Conservation (phyloP, 2,329 filamentous ascomycete species). For the Calonectria hongkongensis region DNA sequence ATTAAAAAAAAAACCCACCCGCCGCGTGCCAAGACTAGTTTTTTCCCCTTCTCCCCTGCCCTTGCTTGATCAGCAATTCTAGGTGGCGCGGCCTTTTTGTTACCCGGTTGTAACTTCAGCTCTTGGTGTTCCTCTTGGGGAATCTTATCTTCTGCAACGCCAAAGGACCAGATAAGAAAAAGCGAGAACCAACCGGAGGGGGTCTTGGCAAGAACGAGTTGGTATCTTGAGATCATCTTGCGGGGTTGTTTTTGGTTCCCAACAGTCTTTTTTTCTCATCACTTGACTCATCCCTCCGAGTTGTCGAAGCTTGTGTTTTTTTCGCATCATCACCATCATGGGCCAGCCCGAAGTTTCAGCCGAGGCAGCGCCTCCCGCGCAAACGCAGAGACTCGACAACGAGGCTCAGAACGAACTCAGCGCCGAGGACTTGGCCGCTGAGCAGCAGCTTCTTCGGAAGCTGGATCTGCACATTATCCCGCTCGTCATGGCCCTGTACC, state of each 20-base stretch:
- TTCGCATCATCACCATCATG: slow-evolving; percentile 5
- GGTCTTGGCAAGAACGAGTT: slow-evolving; percentile 20
- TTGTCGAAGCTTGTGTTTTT: neutral
- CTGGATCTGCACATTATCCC: slow-evolving; percentile 79
- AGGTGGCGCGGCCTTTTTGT: slow-evolving; percentile 43
- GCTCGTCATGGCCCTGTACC: slow-evolving; percentile 80
- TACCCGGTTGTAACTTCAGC: neutral
- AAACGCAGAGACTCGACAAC: slow-evolving; percentile 45
- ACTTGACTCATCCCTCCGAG: neutral
- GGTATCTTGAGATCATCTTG: slow-evolving; percentile 6
- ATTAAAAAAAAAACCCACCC: slow-evolving; percentile 18
- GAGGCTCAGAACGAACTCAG: slow-evolving; percentile 45
- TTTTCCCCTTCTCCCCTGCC: slow-evolving; percentile 23
- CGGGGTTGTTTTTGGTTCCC: too few relatives aligned
- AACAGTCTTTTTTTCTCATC: too few relatives aligned
- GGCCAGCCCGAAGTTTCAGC: slow-evolving; percentile 2
- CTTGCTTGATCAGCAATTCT: slow-evolving; percentile 44
- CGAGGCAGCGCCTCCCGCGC: slow-evolving; percentile 39
- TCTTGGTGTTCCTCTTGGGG: slow-evolving; percentile 8
- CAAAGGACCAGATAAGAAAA: slow-evolving; percentile 5
- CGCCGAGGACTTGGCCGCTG: slow-evolving; percentile 51
- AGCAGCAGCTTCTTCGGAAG: slow-evolving; percentile 78
- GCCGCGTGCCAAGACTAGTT: slow-evolving; percentile 34
- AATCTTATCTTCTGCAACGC: slow-evolving; percentile 23
- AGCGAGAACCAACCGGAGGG: slow-evolving; percentile 12